Base-by-base conservation (phyloP, 305 asterid genomes). In the Striga hermonthica region DNA sequence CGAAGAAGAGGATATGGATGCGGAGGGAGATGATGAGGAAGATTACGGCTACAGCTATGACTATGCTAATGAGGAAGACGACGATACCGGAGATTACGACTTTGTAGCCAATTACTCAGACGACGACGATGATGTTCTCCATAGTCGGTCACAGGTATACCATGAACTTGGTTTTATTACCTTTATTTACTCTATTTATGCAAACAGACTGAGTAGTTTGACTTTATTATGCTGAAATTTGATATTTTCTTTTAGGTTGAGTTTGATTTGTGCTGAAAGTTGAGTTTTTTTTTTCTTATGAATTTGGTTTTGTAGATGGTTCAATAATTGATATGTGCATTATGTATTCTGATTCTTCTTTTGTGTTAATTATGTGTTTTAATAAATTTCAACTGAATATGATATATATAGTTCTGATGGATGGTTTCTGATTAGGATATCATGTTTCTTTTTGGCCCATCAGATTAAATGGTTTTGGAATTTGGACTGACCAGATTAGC, bases 61-160 rank as follows among this genome's bases (percentile, higher is more conserved):
- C 49, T 86, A 67, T 15, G 83, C 66, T 16, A 88, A 70, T 59
- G 81, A 74, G 22, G 84, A 74, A 10, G 86, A 79, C 45, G 84
- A 66, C 72, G 79, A 77, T 49, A 63, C 67, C 6, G 77, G 75
- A 13, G 95, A 82, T 70, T 83, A 84, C 65, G 96, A 80, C 57
- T 84, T 84, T 58, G 62, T 73, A 34, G 80, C 71, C 35, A 80
- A 76, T 69, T 75, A 65, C 73, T 70, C 83, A 2, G 91, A 82
- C 59, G 95, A 80, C 58, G 76, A 70, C 31, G 86, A 83, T 41
- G 93, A 86, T 9, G 74, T 63, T 5, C 64, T 64, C 49, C 68
- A 78, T 43, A 80, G 80, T 70, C 88, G 83, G 1, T 72, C 80
- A n/a, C 88, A 84, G 95, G 96, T 89, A 50, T 49, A 47, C 52